Evolutionary conservation across 2,329 filamentous ascomycete genomes (phyloP), one percentile per base, ranked within the genome.

Genomic region (Aspergillus fischeri): DNA sequence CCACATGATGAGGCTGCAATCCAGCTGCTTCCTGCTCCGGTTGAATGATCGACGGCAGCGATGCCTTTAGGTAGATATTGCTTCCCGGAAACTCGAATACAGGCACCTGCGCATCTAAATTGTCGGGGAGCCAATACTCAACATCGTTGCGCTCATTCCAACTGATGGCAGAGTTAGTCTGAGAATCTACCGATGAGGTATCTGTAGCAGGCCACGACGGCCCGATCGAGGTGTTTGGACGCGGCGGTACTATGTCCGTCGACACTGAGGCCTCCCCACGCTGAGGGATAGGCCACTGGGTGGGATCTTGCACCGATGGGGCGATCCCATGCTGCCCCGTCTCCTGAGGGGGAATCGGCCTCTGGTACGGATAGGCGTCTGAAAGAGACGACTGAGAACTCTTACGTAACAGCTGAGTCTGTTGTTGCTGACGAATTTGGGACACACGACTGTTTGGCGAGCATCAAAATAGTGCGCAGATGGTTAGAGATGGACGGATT

Each of bases 391-490:
- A 51, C 7, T 63, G 52, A 24, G 49, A 47, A 28, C 48, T 59
- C 53, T 59, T 64, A n/a, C 57, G 53, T 28, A 60, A 49, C 35
- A 63, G 47, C 56, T 66, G 51, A 49, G 57, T 70, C 56, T 75
- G 71, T 56, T 74, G 71, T 49, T 74, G 71, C 49, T 71, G 68
- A 53, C 71, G 67, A 52, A 75, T 75, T 63, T 75, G 71, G 20
- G 68, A 66, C 32, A 75, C 68, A 32, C 75, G 73, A 57, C 74
- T 75, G 52, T 5, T 49, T 49, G 38, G 32, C 29, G 20, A 28
- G 41, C 47, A 38, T 17, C 11, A n/a, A 38, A 17, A 38, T n/a
- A 17, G 17, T 38, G 32, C 5, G 32, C 32, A 38, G 5, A 38
- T 51, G 45, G 55, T 60, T 24, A 60, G 60, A 49, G 32, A 41